A percentile compares a stretch with the other conserved stretches of the same genome.
These are phyloP conservation scores for Rhododendron kiyosumense DNA, from an alignment of 148 eudicot genomes.

Conservation along the genomic window DNA sequence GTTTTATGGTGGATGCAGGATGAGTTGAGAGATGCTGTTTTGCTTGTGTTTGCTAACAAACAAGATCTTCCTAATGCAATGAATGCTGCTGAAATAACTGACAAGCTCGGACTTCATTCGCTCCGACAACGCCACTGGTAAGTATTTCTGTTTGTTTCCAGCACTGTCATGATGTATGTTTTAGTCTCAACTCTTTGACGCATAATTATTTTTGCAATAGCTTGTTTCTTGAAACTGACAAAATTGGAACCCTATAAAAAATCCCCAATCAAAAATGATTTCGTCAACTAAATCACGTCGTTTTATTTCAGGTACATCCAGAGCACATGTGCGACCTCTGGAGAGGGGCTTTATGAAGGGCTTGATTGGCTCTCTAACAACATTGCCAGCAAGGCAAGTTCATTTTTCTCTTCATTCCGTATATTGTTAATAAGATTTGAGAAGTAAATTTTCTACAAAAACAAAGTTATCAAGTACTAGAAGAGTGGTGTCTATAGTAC, in stretches of 20 bases:
- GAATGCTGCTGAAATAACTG: conserved; percentile 50
- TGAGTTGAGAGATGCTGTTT: conserved; percentile 51
- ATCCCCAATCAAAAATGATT: not conserved
- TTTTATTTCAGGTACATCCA: conserved; percentile 13
- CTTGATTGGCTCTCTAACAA: conserved; percentile 26
- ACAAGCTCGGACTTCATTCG: conserved; percentile 57
- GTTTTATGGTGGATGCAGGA: conserved; percentile 22
- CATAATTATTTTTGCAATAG: not conserved
- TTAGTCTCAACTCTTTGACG: not conserved
- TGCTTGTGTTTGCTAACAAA: conserved; percentile 56
- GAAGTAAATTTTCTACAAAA: not conserved
- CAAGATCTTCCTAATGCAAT: conserved; percentile 54
- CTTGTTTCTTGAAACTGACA: not conserved
- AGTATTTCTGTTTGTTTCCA: conserved; percentile 4
- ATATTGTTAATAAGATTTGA: not conserved
- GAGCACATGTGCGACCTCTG: conserved; percentile 20
- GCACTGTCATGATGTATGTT: not conserved
- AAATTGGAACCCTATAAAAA: not conserved
- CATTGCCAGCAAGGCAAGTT: conserved; percentile 24
- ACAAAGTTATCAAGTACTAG: not conserved
- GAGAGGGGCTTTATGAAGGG: conserved; percentile 22
- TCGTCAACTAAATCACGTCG: not conserved
- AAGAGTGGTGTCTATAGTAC: not conserved
- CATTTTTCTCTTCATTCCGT: not conserved
- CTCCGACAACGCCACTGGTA: conserved; percentile 63